phyloP scores from a whole-genome alignment of 2,329 filamentous ascomycete genomes.

The Aspergillus udagawae region DNA sequence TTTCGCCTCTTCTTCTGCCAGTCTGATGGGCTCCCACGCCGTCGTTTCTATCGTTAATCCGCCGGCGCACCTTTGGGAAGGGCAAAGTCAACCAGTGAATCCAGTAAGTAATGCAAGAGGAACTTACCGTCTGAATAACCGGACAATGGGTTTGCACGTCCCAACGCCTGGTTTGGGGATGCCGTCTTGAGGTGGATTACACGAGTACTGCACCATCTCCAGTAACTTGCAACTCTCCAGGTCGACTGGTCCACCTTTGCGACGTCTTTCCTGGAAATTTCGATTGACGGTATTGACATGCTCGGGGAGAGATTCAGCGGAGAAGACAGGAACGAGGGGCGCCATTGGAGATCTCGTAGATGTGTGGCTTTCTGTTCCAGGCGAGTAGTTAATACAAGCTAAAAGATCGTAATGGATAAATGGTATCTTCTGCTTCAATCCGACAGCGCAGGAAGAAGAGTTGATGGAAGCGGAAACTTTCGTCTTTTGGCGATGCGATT shows the following conservation, averaged over 20 bases:
- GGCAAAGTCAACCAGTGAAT: constrained; percentile 8
- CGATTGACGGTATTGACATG: constrained; percentile 46
- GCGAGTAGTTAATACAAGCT: constrained; percentile 1
- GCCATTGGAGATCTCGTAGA: constrained; percentile 44
- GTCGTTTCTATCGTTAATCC: constrained; percentile 61
- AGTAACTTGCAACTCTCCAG: constrained; percentile 54
- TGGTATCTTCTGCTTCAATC: not conserved
- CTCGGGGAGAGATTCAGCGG: constrained; percentile 47
- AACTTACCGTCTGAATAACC: constrained; percentile 57
- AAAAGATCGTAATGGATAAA: not conserved
- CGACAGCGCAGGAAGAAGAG: not conserved
- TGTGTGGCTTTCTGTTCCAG: not conserved
- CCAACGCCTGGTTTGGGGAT: constrained; percentile 42
- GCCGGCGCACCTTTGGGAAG: constrained; percentile 40
- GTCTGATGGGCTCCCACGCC: constrained; percentile 48
- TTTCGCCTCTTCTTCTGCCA: constrained; percentile 33
- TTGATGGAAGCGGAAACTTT: not conserved
- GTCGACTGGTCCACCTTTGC: constrained; percentile 49
- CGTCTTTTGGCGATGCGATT: not conserved
- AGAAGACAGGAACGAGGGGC: constrained; percentile 52
- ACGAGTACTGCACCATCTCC: constrained; percentile 61
- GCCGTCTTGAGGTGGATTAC: constrained; percentile 48
- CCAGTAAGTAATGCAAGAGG: not conserved
- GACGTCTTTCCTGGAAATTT: constrained; percentile 47
- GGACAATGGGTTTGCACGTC: constrained; percentile 54